Percentiles rank a stretch among this genome's conserved stretches.
Evolutionary conservation across 1,139 yeast genomes (phyloP).

Genomic region (Suhomyces choctaworum): DNA sequence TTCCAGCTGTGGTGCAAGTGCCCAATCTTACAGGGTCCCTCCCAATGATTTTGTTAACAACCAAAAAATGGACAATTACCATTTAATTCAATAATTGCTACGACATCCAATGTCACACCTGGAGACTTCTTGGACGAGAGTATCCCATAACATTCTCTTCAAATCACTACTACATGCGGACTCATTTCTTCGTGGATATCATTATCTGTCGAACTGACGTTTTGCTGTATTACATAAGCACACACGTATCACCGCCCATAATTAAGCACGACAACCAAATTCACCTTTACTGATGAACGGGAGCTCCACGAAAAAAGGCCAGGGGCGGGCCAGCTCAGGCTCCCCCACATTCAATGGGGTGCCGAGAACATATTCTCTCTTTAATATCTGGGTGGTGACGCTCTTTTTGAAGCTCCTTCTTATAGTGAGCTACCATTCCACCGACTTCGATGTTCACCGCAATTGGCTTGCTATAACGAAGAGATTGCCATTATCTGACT

Average conservation of each 20-base stretch:
- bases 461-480: conserved; percentile 94
- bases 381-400: conserved; percentile 43
- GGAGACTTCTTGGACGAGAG: too few species aligned
- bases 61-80: too few species aligned
- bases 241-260: not conserved
- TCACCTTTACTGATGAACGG: not conserved
- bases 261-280: not conserved
- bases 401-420: conserved; percentile 40
- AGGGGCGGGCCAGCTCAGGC: not conserved
- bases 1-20: too few species aligned
- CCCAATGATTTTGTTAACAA: too few species aligned
- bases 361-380: conserved; percentile 26
- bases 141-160: too few species aligned
- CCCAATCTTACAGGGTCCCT: too few species aligned
- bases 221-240: not conserved
- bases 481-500: conserved; percentile 68
- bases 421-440: conserved; percentile 62
- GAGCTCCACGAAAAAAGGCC: not conserved
- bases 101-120: too few species aligned
- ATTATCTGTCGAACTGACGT: not conserved
- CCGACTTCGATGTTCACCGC: conserved; percentile 96
- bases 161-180: too few species aligned
- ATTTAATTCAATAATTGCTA: too few species aligned
- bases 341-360: not conserved
- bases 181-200: too few species aligned